phyloP scores from a whole-genome alignment of 1,284 basidiomycete genomes.

The Cystobasidium pallidum region DNA sequence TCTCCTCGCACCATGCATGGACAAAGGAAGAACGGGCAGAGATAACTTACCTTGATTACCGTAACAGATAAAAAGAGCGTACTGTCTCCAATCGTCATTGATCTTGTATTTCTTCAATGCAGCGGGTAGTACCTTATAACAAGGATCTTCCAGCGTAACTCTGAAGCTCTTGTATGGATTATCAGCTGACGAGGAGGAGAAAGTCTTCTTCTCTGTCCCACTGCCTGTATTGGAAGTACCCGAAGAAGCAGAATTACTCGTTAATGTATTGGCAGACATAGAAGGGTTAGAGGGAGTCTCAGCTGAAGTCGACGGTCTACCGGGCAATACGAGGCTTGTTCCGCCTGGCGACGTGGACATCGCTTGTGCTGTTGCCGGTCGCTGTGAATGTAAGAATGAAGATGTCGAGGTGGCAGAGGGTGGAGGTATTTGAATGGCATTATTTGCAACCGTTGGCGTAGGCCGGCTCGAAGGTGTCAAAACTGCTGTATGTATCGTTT shows the following conservation, averaged over 20 bases:
- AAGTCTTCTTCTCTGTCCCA: background rate
- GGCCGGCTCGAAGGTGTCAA: conserved; percentile 5
- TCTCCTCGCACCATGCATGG: too few species aligned
- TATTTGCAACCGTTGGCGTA: background rate
- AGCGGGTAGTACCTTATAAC: conserved; percentile 95
- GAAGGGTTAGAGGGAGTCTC: background rate
- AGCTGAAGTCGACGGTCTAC: conserved; percentile 34
- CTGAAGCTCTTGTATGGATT: conserved; percentile 60
- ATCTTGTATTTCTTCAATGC: conserved; percentile 99
- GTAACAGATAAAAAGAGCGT: conserved; percentile 99
- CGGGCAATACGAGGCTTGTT: background rate
- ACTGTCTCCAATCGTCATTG: conserved; percentile 97
- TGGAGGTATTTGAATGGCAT: conserved; percentile 3
- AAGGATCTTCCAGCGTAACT: conserved; percentile 87
- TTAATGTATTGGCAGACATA: background rate
- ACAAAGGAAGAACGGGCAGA: background rate
- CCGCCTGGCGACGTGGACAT: conserved; percentile 14
- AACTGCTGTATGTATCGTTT: background rate
- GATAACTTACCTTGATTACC: conserved; percentile 78
- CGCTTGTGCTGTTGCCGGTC: conserved; percentile 8
- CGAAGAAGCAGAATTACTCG: background rate
- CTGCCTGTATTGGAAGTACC: background rate
- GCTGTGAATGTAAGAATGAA: background rate
- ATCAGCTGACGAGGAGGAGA: conserved; percentile 55
- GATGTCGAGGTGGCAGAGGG: background rate